phyloP scores from a whole-genome alignment of 441 rosid genomes.

The Pelargonium fulgidum region DNA sequence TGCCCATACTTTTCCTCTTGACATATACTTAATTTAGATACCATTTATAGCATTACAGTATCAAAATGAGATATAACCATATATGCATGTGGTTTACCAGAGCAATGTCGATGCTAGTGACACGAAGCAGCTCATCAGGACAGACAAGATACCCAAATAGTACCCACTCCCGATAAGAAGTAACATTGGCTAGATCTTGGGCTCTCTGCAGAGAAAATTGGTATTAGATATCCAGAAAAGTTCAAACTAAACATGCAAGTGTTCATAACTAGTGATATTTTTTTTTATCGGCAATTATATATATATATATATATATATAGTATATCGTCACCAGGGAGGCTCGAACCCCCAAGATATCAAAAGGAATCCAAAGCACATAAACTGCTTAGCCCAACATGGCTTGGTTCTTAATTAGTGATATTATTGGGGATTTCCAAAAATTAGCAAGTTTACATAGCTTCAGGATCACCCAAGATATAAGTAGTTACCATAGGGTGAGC shows the following conservation, averaged over 20 bases:
- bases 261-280: neutral
- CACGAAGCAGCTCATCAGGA: constrained; percentile 98
- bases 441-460: constrained; percentile 9
- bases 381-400: too few species aligned
- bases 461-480: constrained; percentile 14
- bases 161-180: constrained; percentile 98
- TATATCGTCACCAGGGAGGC: too few species aligned
- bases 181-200: constrained; percentile 98
- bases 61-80: constrained; percentile 10
- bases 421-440: neutral
- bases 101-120: constrained; percentile 97
- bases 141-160: constrained; percentile 98
- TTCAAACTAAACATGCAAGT: constrained; percentile 8
- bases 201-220: constrained; percentile 65
- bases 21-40: constrained; percentile 8
- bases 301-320: too few species aligned
- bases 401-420: neutral
- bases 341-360: too few species aligned
- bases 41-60: constrained; percentile 19
- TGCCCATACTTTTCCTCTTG: neutral
- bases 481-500: constrained; percentile 92
- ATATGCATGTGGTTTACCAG: constrained; percentile 38
- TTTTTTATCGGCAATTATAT: too few species aligned
- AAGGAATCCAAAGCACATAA: too few species aligned
- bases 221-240: constrained; percentile 12